phyloP scores from a whole-genome alignment of 768 basidiomycete species.

The Boletellus emodensis region DNA sequence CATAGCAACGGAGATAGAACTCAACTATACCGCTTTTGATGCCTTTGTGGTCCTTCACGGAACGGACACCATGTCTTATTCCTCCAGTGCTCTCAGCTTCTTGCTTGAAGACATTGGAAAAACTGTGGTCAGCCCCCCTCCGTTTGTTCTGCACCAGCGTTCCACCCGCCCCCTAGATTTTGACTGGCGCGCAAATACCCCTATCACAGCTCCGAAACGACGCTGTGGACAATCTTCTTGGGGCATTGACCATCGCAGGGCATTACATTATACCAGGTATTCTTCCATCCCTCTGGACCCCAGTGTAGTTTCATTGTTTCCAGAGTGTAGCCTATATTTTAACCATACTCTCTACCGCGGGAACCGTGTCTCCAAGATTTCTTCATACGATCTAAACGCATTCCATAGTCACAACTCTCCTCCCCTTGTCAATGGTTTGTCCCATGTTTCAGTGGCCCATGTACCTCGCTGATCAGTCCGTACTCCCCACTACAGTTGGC shows the following conservation, averaged over 20 bases:
- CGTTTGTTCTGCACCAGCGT: background rate
- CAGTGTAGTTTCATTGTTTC: background rate
- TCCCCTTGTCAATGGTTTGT: slow-evolving; percentile 71
- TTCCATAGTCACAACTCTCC: slow-evolving; percentile 84
- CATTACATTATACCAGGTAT: slow-evolving; percentile 88
- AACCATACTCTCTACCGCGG: slow-evolving; percentile 86
- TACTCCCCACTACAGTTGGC: slow-evolving; percentile 50
- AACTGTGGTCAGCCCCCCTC: slow-evolving; percentile 60
- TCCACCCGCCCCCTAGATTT: slow-evolving; percentile 48
- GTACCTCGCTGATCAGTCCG: slow-evolving; percentile 4
- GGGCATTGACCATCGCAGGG: slow-evolving; percentile 84
- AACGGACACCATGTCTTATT: slow-evolving; percentile 90
- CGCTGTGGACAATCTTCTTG: slow-evolving; percentile 89
- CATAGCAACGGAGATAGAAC: slow-evolving; percentile 87
- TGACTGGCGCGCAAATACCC: slow-evolving; percentile 93
- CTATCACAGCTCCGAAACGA: slow-evolving; percentile 90
- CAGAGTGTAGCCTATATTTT: slow-evolving; percentile 86
- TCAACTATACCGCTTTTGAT: slow-evolving; percentile 83
- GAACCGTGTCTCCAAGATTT: slow-evolving; percentile 77
- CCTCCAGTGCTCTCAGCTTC: slow-evolving; percentile 85
- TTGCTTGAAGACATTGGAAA: slow-evolving; percentile 90
- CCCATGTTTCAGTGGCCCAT: background rate
- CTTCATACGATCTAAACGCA: slow-evolving; percentile 78
- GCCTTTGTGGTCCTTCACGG: slow-evolving; percentile 90
- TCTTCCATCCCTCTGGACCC: background rate